phyloP scores from a whole-genome alignment of 1,284 basidiomycete species.

The Lignosus rhinocerotis region DNA sequence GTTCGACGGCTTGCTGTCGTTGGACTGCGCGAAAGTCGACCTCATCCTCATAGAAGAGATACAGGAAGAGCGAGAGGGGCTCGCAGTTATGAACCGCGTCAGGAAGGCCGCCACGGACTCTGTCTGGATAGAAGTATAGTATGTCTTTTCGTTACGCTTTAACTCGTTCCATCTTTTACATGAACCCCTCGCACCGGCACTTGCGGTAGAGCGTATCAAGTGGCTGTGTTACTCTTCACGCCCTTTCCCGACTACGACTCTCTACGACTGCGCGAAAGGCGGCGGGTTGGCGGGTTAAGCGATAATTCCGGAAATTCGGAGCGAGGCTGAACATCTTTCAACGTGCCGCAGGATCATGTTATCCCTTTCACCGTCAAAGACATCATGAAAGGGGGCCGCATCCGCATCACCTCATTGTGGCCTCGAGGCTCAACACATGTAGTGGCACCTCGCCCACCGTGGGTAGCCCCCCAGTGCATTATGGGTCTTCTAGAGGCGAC shows the following conservation, averaged over 20 bases:
- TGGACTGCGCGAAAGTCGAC: constrained; percentile 79
- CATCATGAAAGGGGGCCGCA: background rate
- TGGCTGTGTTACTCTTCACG: too few species aligned
- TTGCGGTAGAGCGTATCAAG: too few species aligned
- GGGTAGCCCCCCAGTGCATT: background rate
- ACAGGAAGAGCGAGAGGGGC: constrained; percentile 78
- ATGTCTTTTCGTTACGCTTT: constrained; percentile 4
- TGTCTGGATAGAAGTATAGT: constrained; percentile 39
- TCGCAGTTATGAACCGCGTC: constrained; percentile 99
- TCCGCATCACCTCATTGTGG: constrained; percentile 19
- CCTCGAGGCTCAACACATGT: constrained; percentile 22
- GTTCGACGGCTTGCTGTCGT: constrained; percentile 85
- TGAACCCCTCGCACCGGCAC: too few species aligned
- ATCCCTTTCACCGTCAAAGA: background rate
- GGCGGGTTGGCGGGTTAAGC: background rate
- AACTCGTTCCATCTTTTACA: too few species aligned
- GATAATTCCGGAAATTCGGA: background rate
- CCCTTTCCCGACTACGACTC: background rate
- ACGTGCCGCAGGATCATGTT: background rate
- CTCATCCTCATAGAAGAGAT: constrained; percentile 90
- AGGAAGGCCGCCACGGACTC: constrained; percentile 84
- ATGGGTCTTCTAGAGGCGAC: background rate
- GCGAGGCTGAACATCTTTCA: background rate
- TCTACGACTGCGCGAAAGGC: background rate
- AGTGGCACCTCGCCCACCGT: constrained; percentile 12